Conservation (phyloP, 371 early-diverging fungal genomes). For the Mortierella sp. region DNA sequence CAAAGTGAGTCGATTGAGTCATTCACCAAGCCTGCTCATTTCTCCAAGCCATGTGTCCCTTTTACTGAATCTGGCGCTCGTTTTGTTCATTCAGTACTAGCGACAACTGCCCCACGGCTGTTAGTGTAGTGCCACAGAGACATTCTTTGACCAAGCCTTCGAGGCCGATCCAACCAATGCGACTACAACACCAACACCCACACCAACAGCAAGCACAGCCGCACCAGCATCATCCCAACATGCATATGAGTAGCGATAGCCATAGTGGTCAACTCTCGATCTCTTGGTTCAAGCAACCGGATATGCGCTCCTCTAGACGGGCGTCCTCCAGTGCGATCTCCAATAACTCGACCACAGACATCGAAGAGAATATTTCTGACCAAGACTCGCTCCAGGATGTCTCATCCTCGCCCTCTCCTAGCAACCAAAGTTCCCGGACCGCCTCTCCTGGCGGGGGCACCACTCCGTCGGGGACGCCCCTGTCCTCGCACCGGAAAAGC, state of each 20-base stretch:
- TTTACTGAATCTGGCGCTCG: not conserved
- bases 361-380: constrained; percentile 35
- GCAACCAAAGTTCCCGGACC: constrained; percentile 28
- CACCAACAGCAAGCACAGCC: constrained; percentile 11
- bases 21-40: not conserved
- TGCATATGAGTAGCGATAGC: constrained; percentile 8
- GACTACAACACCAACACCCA: constrained; percentile 2
- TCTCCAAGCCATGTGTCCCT: not conserved
- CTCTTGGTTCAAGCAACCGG: constrained; percentile 27
- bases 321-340: constrained; percentile 38
- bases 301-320: constrained; percentile 25
- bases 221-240: not conserved
- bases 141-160: not conserved
- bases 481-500: constrained; percentile 6
- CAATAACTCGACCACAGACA: constrained; percentile 42
- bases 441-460: constrained; percentile 4
- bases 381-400: constrained; percentile 23
- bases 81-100: not conserved
- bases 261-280: constrained; percentile 18
- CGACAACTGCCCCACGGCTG: too few relatives aligned
- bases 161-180: not conserved
- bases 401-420: constrained; percentile 22
- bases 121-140: too few relatives aligned
- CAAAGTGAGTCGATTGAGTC: constrained; percentile 1
- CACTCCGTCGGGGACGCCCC: constrained; percentile 10